Percentiles rank a stretch among this genome's conserved stretches.
Conservation (phyloP, 768 basidiomycete species). For the Mycena epipterygia region DNA sequence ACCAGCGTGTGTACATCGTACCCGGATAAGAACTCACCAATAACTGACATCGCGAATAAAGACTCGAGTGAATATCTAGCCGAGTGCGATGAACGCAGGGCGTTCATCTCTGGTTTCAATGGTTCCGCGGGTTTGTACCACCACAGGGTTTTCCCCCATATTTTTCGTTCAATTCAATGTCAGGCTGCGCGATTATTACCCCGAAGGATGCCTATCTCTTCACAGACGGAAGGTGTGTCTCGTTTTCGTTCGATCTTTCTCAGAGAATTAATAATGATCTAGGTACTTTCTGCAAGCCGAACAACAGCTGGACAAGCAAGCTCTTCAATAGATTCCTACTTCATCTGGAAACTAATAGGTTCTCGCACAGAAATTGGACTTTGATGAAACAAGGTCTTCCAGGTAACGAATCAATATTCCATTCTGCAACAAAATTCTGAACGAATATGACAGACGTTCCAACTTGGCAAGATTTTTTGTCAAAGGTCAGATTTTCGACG, state of each 20-base stretch:
- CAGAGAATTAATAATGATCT: too few species aligned
- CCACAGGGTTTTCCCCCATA: neutral
- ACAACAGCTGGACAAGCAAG: conserved; percentile 88
- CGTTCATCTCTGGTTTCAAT: conserved; percentile 93
- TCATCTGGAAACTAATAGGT: neutral
- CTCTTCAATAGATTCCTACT: neutral
- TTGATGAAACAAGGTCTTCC: conserved; percentile 94
- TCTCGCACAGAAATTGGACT: conserved; percentile 81
- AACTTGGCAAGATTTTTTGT: conserved; percentile 90
- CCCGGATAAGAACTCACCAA: conserved; percentile 10
- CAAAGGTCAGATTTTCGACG: conserved; percentile 62
- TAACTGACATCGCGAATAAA: conserved; percentile 44
- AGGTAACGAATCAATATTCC: conserved; percentile 55
- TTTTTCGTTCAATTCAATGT: conserved; percentile 33
- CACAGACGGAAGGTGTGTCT: conserved; percentile 95
- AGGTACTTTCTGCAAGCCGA: conserved; percentile 96
- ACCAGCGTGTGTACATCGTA: conserved; percentile 79
- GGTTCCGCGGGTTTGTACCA: conserved; percentile 85
- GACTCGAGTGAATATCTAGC: conserved; percentile 94
- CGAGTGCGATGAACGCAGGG: conserved; percentile 85
- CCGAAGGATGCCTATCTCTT: conserved; percentile 82
- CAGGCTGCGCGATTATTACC: conserved; percentile 86
- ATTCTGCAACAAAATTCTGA: conserved; percentile 8
- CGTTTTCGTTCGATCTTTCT: too few species aligned
- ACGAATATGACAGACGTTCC: conserved; percentile 73